Percentiles rank a stretch among this genome's conserved stretches.
Conservation (phyloP, 2,329 filamentous ascomycete genomes). For the Aureobasidium uvarum region DNA sequence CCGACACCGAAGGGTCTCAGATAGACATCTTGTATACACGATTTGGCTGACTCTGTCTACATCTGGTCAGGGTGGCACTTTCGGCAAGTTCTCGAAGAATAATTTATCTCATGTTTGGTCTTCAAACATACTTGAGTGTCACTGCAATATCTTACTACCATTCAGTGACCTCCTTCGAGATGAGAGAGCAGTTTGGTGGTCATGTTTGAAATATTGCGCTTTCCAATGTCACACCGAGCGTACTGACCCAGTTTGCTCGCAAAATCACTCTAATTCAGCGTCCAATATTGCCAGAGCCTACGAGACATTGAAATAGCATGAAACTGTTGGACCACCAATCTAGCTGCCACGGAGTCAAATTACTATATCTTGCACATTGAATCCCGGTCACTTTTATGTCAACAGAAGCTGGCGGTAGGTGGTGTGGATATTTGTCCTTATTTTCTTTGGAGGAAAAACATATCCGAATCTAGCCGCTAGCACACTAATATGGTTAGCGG, state of each 20-base stretch:
- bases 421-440: not conserved
- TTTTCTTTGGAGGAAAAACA: not conserved
- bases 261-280: no score
- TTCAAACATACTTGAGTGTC: not conserved
- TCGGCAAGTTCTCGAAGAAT: not conserved
- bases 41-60: not conserved
- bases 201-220: not conserved
- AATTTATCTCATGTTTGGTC: not conserved
- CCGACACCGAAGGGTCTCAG: not conserved
- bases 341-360: no score
- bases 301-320: no score
- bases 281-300: no score
- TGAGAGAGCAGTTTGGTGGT: not conserved
- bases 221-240: rapidly evolving
- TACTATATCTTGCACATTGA: no score
- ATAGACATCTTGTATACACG: not conserved
- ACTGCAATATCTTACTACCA: no score
- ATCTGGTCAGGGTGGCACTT: not conserved
- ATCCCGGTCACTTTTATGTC: not conserved
- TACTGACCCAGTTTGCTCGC: not conserved
- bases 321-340: no score
- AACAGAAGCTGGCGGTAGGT: not conserved
- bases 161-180: not conserved
- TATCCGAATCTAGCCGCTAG: no score
- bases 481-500: conserved; percentile 15